A percentile compares a stretch with the other conserved stretches of the same genome.
Evolutionary conservation across 306 rosid species (phyloP).

Genomic region (Cucumis cinereus): DNA sequence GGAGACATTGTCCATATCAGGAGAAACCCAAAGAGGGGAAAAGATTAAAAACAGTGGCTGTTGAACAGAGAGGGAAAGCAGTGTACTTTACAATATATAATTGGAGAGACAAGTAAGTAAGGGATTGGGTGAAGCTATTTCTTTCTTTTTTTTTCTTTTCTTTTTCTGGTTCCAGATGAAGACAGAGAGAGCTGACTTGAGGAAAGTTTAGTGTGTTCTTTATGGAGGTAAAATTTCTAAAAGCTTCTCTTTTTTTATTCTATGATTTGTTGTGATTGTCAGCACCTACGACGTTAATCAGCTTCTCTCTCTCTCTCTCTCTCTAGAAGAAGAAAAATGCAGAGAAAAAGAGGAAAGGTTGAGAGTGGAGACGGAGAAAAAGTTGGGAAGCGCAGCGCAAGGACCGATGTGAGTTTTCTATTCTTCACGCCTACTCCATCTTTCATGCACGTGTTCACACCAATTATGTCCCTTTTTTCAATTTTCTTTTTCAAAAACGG

Average conservation of each 20-base stretch:
- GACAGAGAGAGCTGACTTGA: constrained; percentile 34
- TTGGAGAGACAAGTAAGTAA: neutral
- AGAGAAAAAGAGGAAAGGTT: neutral
- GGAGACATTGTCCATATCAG: neutral
- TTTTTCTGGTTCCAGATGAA: neutral
- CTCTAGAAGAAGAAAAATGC: neutral
- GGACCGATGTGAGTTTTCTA: neutral
- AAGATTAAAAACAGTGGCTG: neutral
- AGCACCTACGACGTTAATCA: constrained; percentile 9
- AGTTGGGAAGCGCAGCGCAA: neutral
- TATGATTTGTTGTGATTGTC: constrained; percentile 10
- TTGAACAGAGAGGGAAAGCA: neutral
- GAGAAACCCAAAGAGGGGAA: constrained; percentile 27
- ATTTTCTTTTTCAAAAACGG: no score
- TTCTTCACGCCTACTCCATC: neutral
- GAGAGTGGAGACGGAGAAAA: neutral
- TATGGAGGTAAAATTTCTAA: constrained; percentile 5
- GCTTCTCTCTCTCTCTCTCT: neutral
- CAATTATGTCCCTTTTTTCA: neutral
- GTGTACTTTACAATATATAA: constrained; percentile 5
- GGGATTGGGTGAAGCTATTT: no score
- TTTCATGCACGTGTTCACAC: constrained; percentile 9
- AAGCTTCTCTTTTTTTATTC: neutral
- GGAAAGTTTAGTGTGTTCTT: neutral
- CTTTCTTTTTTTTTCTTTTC: no score